Base-by-base conservation (phyloP, 2,329 filamentous ascomycete species). In the Coniella vitis region DNA sequence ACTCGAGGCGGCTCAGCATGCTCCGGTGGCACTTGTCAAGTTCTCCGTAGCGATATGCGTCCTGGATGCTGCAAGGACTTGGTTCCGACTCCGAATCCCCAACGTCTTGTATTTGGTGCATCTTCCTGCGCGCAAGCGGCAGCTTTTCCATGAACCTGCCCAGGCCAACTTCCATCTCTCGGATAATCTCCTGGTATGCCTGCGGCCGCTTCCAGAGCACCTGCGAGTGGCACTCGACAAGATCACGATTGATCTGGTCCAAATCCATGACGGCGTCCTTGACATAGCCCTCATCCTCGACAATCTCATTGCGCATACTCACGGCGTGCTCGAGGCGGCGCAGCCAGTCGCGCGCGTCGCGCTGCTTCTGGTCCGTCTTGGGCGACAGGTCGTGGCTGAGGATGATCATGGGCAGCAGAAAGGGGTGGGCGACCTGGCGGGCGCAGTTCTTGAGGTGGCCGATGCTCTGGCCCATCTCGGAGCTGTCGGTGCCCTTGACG, bases 171-270 rank as follows among this genome's bases (percentile, higher is more conserved):
- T 71, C 66, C 58, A 81, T 70, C 56, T 74, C 71, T 29, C 62
- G 63, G 45, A 74, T 65, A 45, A 80, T 74, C 46, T 75, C 74
- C 59, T 73, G 63, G 57, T 81, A 83, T 1, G 80, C 78, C 62
- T 80, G 76, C 1, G 79, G 79, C 31, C 79, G 68, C 63, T 81
- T 81, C 78, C 78, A 82, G 54, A 82, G 67, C 25, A 81, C 78
- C 56, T 79, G 76, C 1, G 74, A 72, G 58, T 83, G 78, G 56
- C 79, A 83, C 64, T 83, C 79, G 53, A 83, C 79, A 38, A 83
- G 67, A 57, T 82, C 78, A 22, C 76, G 69, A 59, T 78, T 83
- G 60, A 83, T 70, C 47, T 73, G 71, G 58, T 83, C 79, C 2
- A 83, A 67, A 54, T 82, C 76, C 40, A 83, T 65, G 7, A 71